Evolutionary conservation across 306 rosid species (phyloP), one percentile per base, ranked within the genome.

Genomic region (Echinosophora koreensis): DNA sequence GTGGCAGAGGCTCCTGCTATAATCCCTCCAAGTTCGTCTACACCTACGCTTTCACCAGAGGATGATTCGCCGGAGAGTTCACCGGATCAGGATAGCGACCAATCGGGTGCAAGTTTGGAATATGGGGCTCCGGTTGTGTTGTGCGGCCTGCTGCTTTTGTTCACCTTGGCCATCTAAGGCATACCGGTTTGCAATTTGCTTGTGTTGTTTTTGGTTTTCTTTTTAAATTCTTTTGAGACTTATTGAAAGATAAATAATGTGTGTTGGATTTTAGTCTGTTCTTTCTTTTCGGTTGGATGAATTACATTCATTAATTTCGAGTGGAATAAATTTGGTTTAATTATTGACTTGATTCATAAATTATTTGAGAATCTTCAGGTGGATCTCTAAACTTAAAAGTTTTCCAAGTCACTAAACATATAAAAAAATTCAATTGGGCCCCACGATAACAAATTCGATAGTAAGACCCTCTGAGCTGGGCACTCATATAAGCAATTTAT

Each of bases 21-120:
- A 0, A 11, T 10, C 10, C 50, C 50, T 9, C 11, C 50, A 44
- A 10, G 50, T 44, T 11, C 14, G 49, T 12, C 77, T 8, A 64
- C 86, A 2, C 87, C 86, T 1, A 64, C 78, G 0, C 79, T 54
- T 15, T 73, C 88, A 1, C 93, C 88, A 2, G 51, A 38, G 1
- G 27, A 83, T 51, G 46, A 65, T 0, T 75, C 96, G 2, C 84
- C 92, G 22, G 95, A 64, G 1, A 55, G 76, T 15, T 80, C 87
- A 1, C 77, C 62, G 56, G 67, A 82, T 35, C 85, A 81, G 8
- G 86, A 56, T 0, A 64, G 60, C 4, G 92, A 81, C 61, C 84
- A 83, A 2, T 81, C 89, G 67, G 81, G 85, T 17, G 68, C 85
- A 9, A 37, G 32, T 37, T 73, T 82, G 5, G 69, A 28, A 59